These are phyloP conservation scores for Papiliotrema fonsecae DNA, from an alignment of 1,284 basidiomycete genomes.

Conservation along the genomic window DNA sequence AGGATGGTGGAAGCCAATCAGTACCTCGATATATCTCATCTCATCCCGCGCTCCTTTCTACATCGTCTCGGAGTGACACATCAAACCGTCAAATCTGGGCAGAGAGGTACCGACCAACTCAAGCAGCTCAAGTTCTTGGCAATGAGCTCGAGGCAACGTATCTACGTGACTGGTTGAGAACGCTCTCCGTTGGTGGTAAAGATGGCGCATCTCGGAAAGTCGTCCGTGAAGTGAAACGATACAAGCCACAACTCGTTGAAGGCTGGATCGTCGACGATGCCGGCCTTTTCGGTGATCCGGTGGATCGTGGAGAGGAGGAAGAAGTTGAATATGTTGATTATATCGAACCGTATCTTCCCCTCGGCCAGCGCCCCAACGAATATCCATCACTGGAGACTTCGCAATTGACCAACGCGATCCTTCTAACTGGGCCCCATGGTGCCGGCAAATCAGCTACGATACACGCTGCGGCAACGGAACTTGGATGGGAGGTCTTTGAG, in stretches of 20 bases:
- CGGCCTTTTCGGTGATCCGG: conserved; percentile 29
- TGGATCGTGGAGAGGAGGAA: conserved; percentile 12
- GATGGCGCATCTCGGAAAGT: conserved; percentile 20
- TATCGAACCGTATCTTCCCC: conserved; percentile 19
- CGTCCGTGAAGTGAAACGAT: conserved; percentile 31
- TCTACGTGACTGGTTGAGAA: conserved; percentile 77
- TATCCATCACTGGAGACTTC: conserved; percentile 25
- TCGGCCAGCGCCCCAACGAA: conserved; percentile 16
- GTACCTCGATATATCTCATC: conserved; percentile 10
- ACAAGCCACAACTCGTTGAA: conserved; percentile 18
- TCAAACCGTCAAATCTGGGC: conserved; percentile 59
- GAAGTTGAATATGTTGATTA: conserved; percentile 22
- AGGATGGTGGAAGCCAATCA: neutral
- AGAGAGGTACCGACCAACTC: conserved; percentile 69
- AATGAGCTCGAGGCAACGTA: conserved; percentile 70
- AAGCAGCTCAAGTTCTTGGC: conserved; percentile 71
- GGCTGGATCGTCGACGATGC: conserved; percentile 49
- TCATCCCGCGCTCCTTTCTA: conserved; percentile 28
- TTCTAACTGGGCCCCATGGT: conserved; percentile 77
- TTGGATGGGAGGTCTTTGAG: conserved; percentile 95
- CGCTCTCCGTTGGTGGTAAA: conserved; percentile 54
- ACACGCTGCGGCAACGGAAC: conserved; percentile 85
- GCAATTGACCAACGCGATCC: conserved; percentile 72
- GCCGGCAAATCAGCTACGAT: conserved; percentile 89
- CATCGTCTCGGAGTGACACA: neutral